Base-by-base conservation (phyloP, 2,329 filamentous ascomycete genomes). In the Aspergillus glaucus region DNA sequence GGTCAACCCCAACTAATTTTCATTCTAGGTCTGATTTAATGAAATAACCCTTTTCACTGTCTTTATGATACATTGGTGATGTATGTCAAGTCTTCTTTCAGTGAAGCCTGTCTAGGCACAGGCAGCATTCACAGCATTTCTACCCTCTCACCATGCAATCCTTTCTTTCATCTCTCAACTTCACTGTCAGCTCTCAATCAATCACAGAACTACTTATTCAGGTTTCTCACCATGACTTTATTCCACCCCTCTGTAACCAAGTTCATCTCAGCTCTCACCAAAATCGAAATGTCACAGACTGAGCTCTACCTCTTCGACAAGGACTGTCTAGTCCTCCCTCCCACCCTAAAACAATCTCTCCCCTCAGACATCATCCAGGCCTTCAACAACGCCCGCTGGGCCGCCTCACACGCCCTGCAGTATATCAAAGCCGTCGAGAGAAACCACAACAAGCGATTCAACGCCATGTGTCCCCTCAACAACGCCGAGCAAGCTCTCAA, bases 401-500 rank as follows among this genome's bases (percentile, higher is more conserved):
- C 43, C 12, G 65, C 58, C 24, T 50, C 32, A 3, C 3, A 17
- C 2, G 54, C 58, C 12, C 51, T 59, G 36, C 32, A 32, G 1
- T 9, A 8, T 6, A 54, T 61, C 41, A 53, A 54, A 32, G 22
- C 30, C 6, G 43, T 67, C 26, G 51, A 59, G 46, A 5, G 43
- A 6, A 14, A 44, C n/a, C 50, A 50, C 47, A 40, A 49, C 12
- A 15, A 51, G 6, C 59, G 62, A 24, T 62, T 57, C 51, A 54
- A 54, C 40, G 52, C 53, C 10, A 52, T 68, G 43, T 67, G 66
- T 28, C 56, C 62, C 3, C 12, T n/a, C 1, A 37, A 22, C 5
- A 14, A 53, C 3, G n/a, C 21, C 4, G 3, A 19, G 2, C 21
- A 36, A 17, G 51, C 46, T 21, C 21, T 50, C 8, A 42, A 52